A percentile compares a stretch with the other conserved stretches of the same genome.
phyloP scores from a whole-genome alignment of 2,329 filamentous ascomycete species.

The Pestalotiopsis sp. region DNA sequence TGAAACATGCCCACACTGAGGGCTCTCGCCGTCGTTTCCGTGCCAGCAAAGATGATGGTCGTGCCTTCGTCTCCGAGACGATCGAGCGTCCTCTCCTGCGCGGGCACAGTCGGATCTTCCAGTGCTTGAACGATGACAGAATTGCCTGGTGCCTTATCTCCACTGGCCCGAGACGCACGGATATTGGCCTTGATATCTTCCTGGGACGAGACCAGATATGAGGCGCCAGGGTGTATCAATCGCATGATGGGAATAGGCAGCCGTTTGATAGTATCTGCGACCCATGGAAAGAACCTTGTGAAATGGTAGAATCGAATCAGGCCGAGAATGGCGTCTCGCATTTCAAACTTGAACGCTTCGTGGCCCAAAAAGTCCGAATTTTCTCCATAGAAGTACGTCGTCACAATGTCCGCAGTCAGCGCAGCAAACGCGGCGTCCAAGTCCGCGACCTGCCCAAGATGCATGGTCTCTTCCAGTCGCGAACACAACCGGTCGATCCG shows the following conservation, averaged over 20 bases:
- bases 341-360: neutral
- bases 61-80: conserved; percentile 8
- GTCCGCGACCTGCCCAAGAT: neutral
- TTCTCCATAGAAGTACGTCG: conserved; percentile 2
- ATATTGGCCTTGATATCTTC: neutral
- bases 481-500: conserved; percentile 9
- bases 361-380: neutral
- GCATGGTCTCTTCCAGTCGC: neutral
- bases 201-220: neutral
- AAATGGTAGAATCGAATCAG: conserved; percentile 2
- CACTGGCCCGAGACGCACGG: neutral
- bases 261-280: neutral
- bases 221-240: neutral
- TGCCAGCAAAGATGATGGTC: conserved; percentile 3
- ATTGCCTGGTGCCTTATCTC: neutral
- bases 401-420: conserved; percentile 11
- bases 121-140: conserved; percentile 6
- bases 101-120: neutral
- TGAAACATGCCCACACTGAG: neutral
- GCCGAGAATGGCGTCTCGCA: neutral
- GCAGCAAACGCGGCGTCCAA: conserved; percentile 3
- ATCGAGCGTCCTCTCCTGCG: neutral
- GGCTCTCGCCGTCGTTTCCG: conserved; percentile 1
- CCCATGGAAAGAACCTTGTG: neutral
- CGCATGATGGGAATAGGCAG: neutral